Percentiles rank a stretch among this genome's conserved stretches.
phyloP scores from a whole-genome alignment of 164 flowering plant genomes.

The Paratinospora sagittata region DNA sequence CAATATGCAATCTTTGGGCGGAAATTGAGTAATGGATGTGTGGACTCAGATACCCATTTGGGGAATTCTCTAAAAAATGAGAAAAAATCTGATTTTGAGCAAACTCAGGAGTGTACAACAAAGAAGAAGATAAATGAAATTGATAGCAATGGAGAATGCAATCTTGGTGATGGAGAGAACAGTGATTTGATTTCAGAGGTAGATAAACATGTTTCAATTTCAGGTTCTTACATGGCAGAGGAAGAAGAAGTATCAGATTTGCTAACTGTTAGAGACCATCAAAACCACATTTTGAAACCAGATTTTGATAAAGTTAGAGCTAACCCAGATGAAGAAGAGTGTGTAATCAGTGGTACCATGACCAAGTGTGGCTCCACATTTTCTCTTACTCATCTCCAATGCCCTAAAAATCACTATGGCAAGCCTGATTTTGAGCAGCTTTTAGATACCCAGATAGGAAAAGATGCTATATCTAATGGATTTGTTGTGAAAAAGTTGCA shows the following conservation, averaged over 20 bases:
- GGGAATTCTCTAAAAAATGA: neutral
- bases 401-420: constrained; percentile 3
- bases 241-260: neutral
- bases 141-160: neutral
- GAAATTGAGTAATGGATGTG: neutral
- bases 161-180: neutral
- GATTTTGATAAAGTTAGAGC: constrained; percentile 1
- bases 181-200: neutral
- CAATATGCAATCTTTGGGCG: constrained; percentile 1
- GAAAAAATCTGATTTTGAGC: constrained; percentile 6
- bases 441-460: constrained; percentile 23
- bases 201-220: neutral
- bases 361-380: constrained; percentile 33
- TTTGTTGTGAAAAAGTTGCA: constrained; percentile 53
- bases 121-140: neutral
- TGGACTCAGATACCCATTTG: neutral
- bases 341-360: constrained; percentile 28
- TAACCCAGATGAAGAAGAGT: constrained; percentile 13
- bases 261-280: neutral
- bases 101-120: neutral
- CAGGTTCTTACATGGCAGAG: too few relatives aligned
- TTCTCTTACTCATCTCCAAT: constrained; percentile 27
- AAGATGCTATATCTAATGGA: constrained; percentile 40
- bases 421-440: constrained; percentile 33
- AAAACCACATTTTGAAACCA: neutral